These are phyloP conservation scores for Hymenotorrendiella dingleyae DNA, from an alignment of 2,329 filamentous ascomycete genomes.

Conservation along the genomic window DNA sequence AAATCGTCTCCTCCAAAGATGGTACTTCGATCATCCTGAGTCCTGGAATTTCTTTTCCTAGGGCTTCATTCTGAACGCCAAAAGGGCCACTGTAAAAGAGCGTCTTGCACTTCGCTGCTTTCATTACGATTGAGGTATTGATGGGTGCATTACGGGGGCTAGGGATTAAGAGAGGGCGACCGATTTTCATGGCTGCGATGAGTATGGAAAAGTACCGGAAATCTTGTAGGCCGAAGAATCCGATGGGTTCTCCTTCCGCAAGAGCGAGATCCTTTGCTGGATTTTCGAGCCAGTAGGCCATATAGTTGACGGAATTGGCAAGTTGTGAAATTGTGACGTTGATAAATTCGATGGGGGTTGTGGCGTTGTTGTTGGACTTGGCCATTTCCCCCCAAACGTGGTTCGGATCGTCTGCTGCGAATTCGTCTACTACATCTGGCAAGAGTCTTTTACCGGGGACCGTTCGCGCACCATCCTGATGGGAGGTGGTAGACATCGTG, in stretches of 20 bases:
- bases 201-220: constrained; percentile 18
- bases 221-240: constrained; percentile 22
- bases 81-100: constrained; percentile 13
- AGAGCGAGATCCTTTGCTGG: background rate
- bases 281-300: constrained; percentile 17
- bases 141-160: constrained; percentile 15
- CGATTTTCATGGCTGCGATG: constrained; percentile 14
- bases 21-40: constrained; percentile 15
- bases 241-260: constrained; percentile 6
- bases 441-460: constrained; percentile 14
- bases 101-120: constrained; percentile 8
- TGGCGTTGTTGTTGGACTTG: constrained; percentile 1
- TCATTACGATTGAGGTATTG: constrained; percentile 17
- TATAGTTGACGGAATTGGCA: constrained; percentile 17
- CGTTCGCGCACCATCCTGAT: no score
- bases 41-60: background rate
- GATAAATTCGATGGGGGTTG: constrained; percentile 5
- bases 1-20: constrained; percentile 26
- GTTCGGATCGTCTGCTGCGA: constrained; percentile 9
- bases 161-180: constrained; percentile 16
- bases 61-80: constrained; percentile 3
- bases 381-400: constrained; percentile 13
- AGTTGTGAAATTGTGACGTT: constrained; percentile 14
- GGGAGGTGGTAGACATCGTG: no score
- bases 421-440: constrained; percentile 14